These are phyloP conservation scores for Ambrosia artemisiifolia DNA, from an alignment of 129 eudicot genomes.

Conservation along the genomic window DNA sequence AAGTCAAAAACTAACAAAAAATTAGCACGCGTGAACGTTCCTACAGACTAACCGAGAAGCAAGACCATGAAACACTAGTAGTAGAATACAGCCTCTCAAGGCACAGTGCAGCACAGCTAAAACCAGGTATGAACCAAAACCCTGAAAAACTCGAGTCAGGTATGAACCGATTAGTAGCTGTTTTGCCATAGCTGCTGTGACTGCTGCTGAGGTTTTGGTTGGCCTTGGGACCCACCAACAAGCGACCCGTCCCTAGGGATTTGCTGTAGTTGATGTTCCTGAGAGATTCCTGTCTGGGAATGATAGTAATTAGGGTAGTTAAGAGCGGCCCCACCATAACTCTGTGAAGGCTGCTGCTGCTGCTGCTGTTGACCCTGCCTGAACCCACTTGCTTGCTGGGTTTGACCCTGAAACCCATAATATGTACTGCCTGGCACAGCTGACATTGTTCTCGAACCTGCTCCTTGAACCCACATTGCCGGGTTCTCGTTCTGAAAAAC, in stretches of 20 bases:
- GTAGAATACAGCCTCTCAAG: slow-evolving; percentile 61
- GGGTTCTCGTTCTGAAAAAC: slow-evolving; percentile 43
- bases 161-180: slow-evolving; percentile 51
- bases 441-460: slow-evolving; percentile 72
- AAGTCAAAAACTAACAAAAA: slow-evolving; percentile 35
- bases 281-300: slow-evolving; percentile 64
- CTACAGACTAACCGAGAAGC: slow-evolving; percentile 53
- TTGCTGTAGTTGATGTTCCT: slow-evolving; percentile 71
- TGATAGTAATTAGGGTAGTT: slow-evolving; percentile 82
- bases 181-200: slow-evolving; percentile 84
- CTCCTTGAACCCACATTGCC: slow-evolving; percentile 76
- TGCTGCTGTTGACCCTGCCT: slow-evolving; percentile 72
- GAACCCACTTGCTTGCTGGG: slow-evolving; percentile 70
- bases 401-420: slow-evolving; percentile 81
- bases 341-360: slow-evolving; percentile 55
- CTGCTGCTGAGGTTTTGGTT: slow-evolving; percentile 82
- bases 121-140: slow-evolving; percentile 34
- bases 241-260: slow-evolving; percentile 72
- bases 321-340: slow-evolving; percentile 42
- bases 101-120: slow-evolving; percentile 59
- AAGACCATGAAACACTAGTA: slow-evolving; percentile 31
- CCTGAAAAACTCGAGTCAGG: slow-evolving; percentile 58
- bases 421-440: slow-evolving; percentile 76
- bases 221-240: slow-evolving; percentile 67
- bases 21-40: slow-evolving; percentile 51